Base-by-base conservation (phyloP, 768 basidiomycete genomes). In the Amanita fuliginea region DNA sequence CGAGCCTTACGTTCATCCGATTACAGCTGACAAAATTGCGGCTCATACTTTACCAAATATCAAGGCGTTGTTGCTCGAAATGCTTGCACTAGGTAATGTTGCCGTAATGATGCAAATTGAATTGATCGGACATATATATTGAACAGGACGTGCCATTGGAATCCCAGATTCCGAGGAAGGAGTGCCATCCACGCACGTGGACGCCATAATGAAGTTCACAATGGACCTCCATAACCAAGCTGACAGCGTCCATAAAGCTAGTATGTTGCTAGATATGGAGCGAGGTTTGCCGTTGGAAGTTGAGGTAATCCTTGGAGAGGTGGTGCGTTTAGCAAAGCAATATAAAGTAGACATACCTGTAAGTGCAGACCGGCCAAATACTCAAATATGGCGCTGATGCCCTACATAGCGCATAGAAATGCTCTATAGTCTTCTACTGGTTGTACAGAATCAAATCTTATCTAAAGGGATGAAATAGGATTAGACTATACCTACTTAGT, bases 281-380 rank as follows among this genome's bases (percentile, higher is more conserved):
- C 70, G 65, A 42, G 74, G 72, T 2, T 67, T 67, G 47, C 80
- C 83, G 34, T 74, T 83, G 52, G 83, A 85, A 63, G 74, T 84
- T 1, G 82, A 84, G 58, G 78, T 74, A 10, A 78, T 84, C 36
- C 51, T 83, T 3, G 82, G 83, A 0, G 74, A 80, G 52, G 73
- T 81, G 2, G 75, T 81, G 18, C 61, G 76, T 37, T 65, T 78
- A 64, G 80, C 74, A 0, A 67, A 63, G 55, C 64, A 67, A 42
- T 57, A 60, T 19, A 64, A 66, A 7, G 69, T 81, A 3, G 59
- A 67, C 10, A 60, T 78, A 32, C 79, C 79, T 26, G 80, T 80
- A 56, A 64, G 75, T 61, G n/a, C 16, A 16, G n/a, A 28, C 28
- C 9, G 46, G 1, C 13, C 35, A 39, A n/a, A n/a, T 19, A 18